Evolutionary conservation across 768 basidiomycete species (phyloP).

Genomic region (button mushroom (Agaricus bisporus)): DNA sequence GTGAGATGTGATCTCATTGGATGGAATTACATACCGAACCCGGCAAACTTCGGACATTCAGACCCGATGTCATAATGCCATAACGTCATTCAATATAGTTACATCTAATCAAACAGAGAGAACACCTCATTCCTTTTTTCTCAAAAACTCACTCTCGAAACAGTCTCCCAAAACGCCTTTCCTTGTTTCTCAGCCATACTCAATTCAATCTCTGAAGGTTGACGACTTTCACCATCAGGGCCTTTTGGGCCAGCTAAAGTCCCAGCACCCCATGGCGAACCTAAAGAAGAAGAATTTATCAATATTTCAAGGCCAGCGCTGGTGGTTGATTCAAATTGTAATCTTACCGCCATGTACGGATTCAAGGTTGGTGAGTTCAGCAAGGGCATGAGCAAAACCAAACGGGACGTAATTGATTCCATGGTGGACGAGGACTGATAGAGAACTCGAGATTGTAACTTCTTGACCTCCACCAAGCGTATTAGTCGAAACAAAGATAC

Average conservation of each 20-base stretch:
- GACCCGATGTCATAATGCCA: too few species aligned
- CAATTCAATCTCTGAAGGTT: conserved; percentile 43
- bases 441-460: conserved; percentile 39
- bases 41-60: too few species aligned
- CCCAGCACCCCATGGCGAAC: conserved; percentile 75
- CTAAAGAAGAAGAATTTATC: conserved; percentile 22
- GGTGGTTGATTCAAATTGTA: too few species aligned
- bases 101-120: too few species aligned
- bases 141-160: conserved; percentile 18
- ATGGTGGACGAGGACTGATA: conserved; percentile 65
- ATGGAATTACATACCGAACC: too few species aligned
- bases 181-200: conserved; percentile 50
- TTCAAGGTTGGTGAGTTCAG: conserved; percentile 29
- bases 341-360: conserved; percentile 49
- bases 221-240: conserved; percentile 21
- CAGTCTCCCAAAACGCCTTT: conserved; percentile 40
- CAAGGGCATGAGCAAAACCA: conserved; percentile 52
- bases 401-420: conserved; percentile 69
- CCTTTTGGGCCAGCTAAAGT: conserved; percentile 46
- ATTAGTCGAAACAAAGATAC: conserved; percentile 68
- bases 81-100: too few species aligned
- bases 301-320: too few species aligned
- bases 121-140: too few species aligned
- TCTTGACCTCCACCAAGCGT: conserved; percentile 77
- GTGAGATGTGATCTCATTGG: too few species aligned